Conservation (phyloP, 2,329 filamentous ascomycete genomes). For the Stemphylium beticola region DNA sequence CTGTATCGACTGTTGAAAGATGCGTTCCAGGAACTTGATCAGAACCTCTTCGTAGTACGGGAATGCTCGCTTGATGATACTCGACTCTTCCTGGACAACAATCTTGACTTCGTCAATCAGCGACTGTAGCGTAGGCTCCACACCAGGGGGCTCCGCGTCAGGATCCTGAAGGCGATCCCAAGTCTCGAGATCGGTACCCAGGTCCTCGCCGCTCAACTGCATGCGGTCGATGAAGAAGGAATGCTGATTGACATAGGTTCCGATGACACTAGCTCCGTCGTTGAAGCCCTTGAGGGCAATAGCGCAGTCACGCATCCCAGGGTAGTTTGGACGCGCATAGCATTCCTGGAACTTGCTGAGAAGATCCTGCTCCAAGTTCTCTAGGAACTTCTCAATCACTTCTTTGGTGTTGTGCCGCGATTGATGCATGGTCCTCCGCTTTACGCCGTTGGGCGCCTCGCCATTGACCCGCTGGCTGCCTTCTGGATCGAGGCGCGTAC, state of each 20-base stretch:
- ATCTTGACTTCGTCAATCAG: constrained; percentile 93
- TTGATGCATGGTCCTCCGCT: constrained; percentile 34
- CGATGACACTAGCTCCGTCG: constrained; percentile 92
- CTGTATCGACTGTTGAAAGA: constrained; percentile 98
- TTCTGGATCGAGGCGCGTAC: constrained; percentile 81
- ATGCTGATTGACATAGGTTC: constrained; percentile 96
- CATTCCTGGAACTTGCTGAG: constrained; percentile 97
- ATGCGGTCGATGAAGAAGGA: constrained; percentile 98
- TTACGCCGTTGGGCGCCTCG: constrained; percentile 58
- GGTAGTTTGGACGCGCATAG: constrained; percentile 92
- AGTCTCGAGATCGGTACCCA: constrained; percentile 70
- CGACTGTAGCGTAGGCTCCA: constrained; percentile 90
- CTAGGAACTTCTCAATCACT: constrained; percentile 94
- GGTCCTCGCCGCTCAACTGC: constrained; percentile 87
- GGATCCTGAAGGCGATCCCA: constrained; percentile 96
- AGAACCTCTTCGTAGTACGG: constrained; percentile 95
- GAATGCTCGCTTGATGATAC: constrained; percentile 95
- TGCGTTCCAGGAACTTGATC: constrained; percentile 88
- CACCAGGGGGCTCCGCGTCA: constrained; percentile 86
- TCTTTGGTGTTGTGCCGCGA: constrained; percentile 74
- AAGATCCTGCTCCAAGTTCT: constrained; percentile 92
- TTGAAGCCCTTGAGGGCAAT: constrained; percentile 95
- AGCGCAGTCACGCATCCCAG: constrained; percentile 97
- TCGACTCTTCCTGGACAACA: constrained; percentile 95
- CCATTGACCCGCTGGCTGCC: constrained; percentile 58